Evolutionary conservation across 2,329 filamentous ascomycete genomes (phyloP), one percentile per base, ranked within the genome.

Genomic region (Davidsoniella virescens): DNA sequence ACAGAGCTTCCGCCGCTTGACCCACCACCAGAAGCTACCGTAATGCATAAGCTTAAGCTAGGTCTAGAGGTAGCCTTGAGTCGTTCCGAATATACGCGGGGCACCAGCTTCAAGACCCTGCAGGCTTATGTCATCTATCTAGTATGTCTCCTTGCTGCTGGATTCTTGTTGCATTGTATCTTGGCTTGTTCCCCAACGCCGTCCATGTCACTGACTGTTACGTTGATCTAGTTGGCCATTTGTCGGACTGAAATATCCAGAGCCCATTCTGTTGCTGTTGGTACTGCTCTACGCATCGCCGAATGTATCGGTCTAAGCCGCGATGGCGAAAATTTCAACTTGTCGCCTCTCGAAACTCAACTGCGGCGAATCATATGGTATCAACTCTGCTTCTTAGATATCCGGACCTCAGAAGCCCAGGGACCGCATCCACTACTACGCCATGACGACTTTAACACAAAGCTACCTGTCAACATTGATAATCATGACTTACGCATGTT

Each of bases 61-160:
- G 81, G 75, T 1, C 76, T 80, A 5, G 84, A 87, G 63, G 71
- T 73, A 23, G 76, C 81, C 2, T 65, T 88, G 33, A 72, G 73
- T 38, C 77, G 78, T 59, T 81, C 83, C 3, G 80, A 84, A 59
- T 83, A 87, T 52, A 63, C 87, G 36, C 70, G 79, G 36, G 85
- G 82, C 0, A 84, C 76, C 4, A 57, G 55, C 56, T 65, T 85
- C n/a, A 80, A 86, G 61, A 84, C 80, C 0, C 67, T 88, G 57
- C 84, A 87, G 60, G 82, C 80, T 1, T 82, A 87, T 57, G 76
- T 87, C 36, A 82, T 86, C 69, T 87, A 86, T 56, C 67, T 87
- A 64, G 78, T 83, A 62, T 64, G 12, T 33, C 29, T 10, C 29
- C 29, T 33, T 33, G 8, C 3, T 33, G 29, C 29, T 12, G 8